These are phyloP conservation scores for Agrocybe praecox DNA, from an alignment of 768 basidiomycete species.

Conservation along the genomic window DNA sequence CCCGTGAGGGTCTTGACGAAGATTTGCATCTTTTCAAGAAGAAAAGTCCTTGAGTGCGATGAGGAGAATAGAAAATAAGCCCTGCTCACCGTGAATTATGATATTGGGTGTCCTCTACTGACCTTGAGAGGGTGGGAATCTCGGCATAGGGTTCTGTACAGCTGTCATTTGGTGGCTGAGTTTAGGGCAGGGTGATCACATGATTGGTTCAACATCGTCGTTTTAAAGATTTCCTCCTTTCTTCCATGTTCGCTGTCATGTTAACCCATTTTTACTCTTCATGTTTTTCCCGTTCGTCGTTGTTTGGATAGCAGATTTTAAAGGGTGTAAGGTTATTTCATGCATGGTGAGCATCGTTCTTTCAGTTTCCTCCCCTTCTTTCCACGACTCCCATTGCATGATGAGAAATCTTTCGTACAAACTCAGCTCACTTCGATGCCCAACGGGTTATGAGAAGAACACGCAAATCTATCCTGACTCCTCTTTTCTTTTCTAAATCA, in stretches of 20 bases:
- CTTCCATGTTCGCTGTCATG: neutral
- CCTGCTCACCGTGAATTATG: conserved; percentile 33
- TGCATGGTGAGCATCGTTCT: neutral
- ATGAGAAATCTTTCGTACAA: conserved; percentile 30
- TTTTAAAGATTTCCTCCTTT: neutral
- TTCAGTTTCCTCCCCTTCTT: neutral
- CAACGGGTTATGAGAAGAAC: conserved; percentile 54
- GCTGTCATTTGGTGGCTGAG: conserved; percentile 37
- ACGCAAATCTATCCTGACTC: conserved; percentile 43
- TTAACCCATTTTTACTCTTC: neutral
- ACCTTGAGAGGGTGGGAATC: conserved; percentile 28
- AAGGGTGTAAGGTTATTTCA: conserved; percentile 7
- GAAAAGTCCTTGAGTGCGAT: conserved; percentile 13
- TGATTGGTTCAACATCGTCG: conserved; percentile 16
- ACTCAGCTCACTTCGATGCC: conserved; percentile 74
- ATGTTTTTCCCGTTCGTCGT: neutral
- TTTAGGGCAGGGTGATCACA: conserved; percentile 36
- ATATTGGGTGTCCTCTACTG: conserved; percentile 19
- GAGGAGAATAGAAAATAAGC: conserved; percentile 14
- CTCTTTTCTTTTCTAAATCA: conserved; percentile 1
- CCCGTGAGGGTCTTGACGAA: conserved; percentile 86
- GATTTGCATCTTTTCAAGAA: conserved; percentile 47
- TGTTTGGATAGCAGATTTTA: neutral
- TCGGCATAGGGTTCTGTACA: conserved; percentile 26
- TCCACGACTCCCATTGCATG: conserved; percentile 4